Conservation (phyloP, 352 stramenopile genomes). For the Globisporangium barbulae region DNA sequence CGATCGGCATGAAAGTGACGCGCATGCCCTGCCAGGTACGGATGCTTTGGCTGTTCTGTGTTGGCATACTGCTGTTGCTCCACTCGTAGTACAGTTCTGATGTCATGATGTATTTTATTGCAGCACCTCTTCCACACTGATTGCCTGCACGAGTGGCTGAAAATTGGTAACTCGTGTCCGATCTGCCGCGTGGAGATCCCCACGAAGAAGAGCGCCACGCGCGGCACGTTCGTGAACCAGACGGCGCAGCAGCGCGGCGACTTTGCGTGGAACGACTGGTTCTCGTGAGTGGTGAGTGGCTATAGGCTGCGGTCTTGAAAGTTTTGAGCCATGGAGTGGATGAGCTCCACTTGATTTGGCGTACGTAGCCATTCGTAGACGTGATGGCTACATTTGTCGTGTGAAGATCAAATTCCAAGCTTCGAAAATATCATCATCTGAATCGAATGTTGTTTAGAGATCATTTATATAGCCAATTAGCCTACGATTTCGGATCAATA, state of each 20-base stretch:
- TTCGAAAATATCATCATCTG: background rate
- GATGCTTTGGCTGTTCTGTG: background rate
- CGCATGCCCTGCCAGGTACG: slow-evolving; percentile 68
- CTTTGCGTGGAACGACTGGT: slow-evolving; percentile 77
- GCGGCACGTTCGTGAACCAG: slow-evolving; percentile 23
- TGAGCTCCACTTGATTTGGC: background rate
- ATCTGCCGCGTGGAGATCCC: slow-evolving; percentile 77
- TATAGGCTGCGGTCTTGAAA: background rate
- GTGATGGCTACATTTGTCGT: background rate
- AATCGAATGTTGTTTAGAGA: background rate
- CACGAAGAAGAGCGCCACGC: slow-evolving; percentile 37
- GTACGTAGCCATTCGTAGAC: background rate
- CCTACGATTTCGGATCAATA: background rate
- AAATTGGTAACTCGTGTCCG: slow-evolving; percentile 81
- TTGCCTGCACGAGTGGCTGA: slow-evolving; percentile 77
- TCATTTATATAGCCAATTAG: background rate
- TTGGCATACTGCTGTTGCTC: slow-evolving; percentile 14
- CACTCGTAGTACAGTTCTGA: background rate
- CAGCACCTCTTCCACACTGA: slow-evolving; percentile 83
- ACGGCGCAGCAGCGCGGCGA: slow-evolving; percentile 47
- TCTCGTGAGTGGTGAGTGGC: slow-evolving; percentile 37
- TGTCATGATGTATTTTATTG: background rate
- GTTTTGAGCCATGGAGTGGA: background rate
- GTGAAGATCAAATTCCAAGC: background rate
- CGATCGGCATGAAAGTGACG: slow-evolving; percentile 64